These are phyloP conservation scores for Juncus effusus DNA, from an alignment of 176 grass and related monocot species.

Conservation along the genomic window DNA sequence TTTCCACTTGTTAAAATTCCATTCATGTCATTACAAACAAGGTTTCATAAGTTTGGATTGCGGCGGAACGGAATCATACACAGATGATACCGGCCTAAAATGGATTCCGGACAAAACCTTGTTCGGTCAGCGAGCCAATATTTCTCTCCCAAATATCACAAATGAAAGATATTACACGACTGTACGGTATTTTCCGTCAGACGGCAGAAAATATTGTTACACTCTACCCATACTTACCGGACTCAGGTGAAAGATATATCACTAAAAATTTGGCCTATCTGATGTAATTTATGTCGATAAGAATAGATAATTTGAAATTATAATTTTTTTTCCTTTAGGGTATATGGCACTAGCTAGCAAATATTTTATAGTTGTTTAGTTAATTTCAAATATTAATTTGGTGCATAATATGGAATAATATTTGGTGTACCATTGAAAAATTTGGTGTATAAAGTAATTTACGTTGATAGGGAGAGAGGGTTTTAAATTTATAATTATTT, in stretches of 20 bases:
- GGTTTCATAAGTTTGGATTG: constrained; percentile 93
- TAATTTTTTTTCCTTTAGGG: no score
- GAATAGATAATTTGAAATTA: constrained; percentile 19
- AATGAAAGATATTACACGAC: constrained; percentile 42
- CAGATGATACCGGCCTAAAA: constrained; percentile 65
- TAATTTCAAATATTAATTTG: no score
- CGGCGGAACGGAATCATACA: constrained; percentile 58
- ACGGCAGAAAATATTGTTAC: constrained; percentile 79
- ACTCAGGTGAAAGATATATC: constrained; percentile 30
- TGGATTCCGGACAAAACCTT: constrained; percentile 60
- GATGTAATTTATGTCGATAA: no score
- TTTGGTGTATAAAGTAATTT: no score
- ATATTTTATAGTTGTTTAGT: no score
- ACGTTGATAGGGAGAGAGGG: no score
- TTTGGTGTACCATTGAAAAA: no score
- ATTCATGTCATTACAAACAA: constrained; percentile 15
- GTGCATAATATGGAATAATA: no score
- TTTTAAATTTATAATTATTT: no score
- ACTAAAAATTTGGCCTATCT: no score
- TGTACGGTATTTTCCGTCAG: constrained; percentile 64
- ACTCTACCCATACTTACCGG: constrained; percentile 66
- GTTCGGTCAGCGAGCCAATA: constrained; percentile 39
- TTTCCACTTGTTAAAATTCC: no score
- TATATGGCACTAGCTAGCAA: no score
- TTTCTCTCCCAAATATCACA: constrained; percentile 30